phyloP scores from a whole-genome alignment of 1,284 basidiomycete genomes.

The Schizophyllum amplum region DNA sequence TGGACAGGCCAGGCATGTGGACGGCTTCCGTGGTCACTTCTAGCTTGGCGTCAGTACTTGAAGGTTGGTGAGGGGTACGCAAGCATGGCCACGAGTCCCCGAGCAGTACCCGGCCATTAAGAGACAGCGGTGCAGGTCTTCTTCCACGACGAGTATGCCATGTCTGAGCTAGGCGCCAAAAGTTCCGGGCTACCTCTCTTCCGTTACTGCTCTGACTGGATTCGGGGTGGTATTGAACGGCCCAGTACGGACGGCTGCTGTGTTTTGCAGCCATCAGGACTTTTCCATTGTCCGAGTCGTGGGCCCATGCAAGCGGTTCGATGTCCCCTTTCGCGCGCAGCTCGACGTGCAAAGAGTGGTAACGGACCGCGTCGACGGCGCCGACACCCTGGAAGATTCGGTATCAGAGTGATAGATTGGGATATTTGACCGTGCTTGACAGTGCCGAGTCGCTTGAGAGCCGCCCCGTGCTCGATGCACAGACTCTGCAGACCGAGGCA shows the following conservation, averaged over 20 bases:
- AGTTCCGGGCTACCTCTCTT: slow-evolving; percentile 56
- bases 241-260: slow-evolving; percentile 70
- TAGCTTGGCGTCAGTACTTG: slow-evolving; percentile 15
- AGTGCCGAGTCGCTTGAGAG: slow-evolving; percentile 38
- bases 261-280: slow-evolving; percentile 71
- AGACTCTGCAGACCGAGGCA: slow-evolving; percentile 93
- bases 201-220: slow-evolving; percentile 62
- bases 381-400: slow-evolving; percentile 60
- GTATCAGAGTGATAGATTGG: slow-evolving; percentile 46
- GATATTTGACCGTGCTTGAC: slow-evolving; percentile 84
- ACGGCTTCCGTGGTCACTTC: slow-evolving; percentile 34
- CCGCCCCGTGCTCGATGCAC: slow-evolving; percentile 69
- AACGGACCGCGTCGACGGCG: slow-evolving; percentile 72
- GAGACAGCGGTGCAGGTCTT: slow-evolving; percentile 31
- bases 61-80: slow-evolving; percentile 13
- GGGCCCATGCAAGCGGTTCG: slow-evolving; percentile 58
- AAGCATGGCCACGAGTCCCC: slow-evolving; percentile 46
- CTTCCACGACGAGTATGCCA: slow-evolving; percentile 42
- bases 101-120: slow-evolving; percentile 25
- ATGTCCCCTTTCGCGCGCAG: slow-evolving; percentile 36
- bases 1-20: slow-evolving; percentile 30
- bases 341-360: slow-evolving; percentile 68
- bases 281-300: slow-evolving; percentile 57
- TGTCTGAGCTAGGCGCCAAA: slow-evolving; percentile 54
- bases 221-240: slow-evolving; percentile 96